phyloP scores from a whole-genome alignment of 306 rosid genomes.

The Trifolium repens region DNA sequence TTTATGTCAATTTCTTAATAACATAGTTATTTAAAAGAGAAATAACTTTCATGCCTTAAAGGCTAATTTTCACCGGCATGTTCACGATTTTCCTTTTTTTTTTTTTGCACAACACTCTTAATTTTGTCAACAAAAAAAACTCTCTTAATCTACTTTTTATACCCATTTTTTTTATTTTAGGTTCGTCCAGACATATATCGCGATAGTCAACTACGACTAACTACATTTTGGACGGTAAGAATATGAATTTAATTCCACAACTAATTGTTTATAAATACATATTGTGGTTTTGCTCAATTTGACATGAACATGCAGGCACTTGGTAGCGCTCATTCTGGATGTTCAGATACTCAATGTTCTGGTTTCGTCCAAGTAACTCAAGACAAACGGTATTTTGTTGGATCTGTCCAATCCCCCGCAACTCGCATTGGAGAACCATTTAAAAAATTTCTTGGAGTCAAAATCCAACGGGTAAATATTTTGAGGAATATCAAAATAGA shows the following conservation, averaged over 20 bases:
- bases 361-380: constrained; percentile 6
- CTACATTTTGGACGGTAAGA: no score
- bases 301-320: not conserved
- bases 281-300: not conserved
- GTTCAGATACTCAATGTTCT: not conserved
- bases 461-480: not conserved
- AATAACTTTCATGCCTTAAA: no score
- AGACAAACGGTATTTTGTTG: not conserved
- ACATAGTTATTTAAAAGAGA: no score
- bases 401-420: rapidly evolving
- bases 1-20: not conserved
- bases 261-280: no score
- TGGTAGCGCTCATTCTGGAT: not conserved
- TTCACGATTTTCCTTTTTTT: not conserved
- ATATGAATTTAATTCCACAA: no score
- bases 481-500: no score
- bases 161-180: no score
- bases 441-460: rapidly evolving
- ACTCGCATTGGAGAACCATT: not conserved
- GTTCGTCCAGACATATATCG: no score
- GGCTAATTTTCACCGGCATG: not conserved
- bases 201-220: no score
- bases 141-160: not conserved
- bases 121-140: no score
- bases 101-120: no score